Conservation (phyloP, 2,329 filamentous ascomycete genomes). For the Xylaria sp. region DNA sequence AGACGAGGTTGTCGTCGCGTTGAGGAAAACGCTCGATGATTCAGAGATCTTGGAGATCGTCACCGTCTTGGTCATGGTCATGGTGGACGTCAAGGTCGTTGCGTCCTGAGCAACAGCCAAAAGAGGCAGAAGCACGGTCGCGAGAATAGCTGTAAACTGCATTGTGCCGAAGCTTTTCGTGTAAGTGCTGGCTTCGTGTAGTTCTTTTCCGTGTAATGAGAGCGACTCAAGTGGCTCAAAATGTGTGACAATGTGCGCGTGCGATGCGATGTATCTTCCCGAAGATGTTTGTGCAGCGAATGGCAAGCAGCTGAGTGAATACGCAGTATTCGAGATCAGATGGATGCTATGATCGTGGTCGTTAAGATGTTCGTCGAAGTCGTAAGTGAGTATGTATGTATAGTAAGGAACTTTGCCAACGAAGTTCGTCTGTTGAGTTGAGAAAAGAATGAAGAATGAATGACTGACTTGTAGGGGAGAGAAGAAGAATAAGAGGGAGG, state of each 20-base stretch:
- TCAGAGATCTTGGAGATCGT: constrained; percentile 42
- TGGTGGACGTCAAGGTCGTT: constrained; percentile 47
- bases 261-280: constrained; percentile 9
- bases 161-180: constrained; percentile 30
- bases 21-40: constrained; percentile 25
- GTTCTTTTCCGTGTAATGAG: constrained; percentile 11
- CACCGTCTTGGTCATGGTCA: constrained; percentile 47
- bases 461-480: constrained; percentile 8
- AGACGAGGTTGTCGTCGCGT: constrained; percentile 26
- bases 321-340: constrained; percentile 27
- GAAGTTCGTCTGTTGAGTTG: constrained; percentile 26
- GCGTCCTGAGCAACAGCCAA: constrained; percentile 45
- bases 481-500: constrained; percentile 1
- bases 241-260: constrained; percentile 14
- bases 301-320: constrained; percentile 21
- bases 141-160: constrained; percentile 42
- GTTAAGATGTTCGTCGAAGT: constrained; percentile 23
- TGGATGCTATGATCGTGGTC: constrained; percentile 9
- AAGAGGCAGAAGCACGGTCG: constrained; percentile 48
- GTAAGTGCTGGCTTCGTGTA: constrained; percentile 1
- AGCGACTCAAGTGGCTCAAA: constrained; percentile 15
- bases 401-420: constrained; percentile 32
- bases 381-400: constrained; percentile 15
- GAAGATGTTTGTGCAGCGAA: constrained; percentile 21
- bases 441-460: constrained; percentile 14